phyloP scores from a whole-genome alignment of 1,284 basidiomycete genomes.

The Malassezia pachydermatis region DNA sequence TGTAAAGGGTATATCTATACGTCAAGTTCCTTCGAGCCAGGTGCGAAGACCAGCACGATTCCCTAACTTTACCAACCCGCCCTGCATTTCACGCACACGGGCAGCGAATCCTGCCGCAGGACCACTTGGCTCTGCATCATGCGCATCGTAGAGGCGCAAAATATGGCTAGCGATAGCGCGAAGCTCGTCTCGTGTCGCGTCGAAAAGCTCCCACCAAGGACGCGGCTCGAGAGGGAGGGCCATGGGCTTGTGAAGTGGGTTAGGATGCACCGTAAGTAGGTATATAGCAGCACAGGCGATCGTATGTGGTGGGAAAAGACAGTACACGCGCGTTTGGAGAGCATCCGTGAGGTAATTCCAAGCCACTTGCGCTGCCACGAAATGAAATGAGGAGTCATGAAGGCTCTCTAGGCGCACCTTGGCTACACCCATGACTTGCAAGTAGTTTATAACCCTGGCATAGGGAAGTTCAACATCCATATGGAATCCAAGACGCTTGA shows the following conservation, averaged over 20 bases:
- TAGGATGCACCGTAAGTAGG: slow-evolving; percentile 22
- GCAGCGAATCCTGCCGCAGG: not conserved
- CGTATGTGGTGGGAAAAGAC: slow-evolving; percentile 72
- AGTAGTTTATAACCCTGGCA: slow-evolving; percentile 86
- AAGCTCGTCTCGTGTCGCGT: slow-evolving; percentile 36
- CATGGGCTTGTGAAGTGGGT: slow-evolving; percentile 21
- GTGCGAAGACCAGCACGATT: slow-evolving; percentile 7
- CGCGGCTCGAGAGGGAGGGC: slow-evolving; percentile 42
- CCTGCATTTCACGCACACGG: not conserved
- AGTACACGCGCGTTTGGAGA: slow-evolving; percentile 80
- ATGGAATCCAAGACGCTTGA: slow-evolving; percentile 58
- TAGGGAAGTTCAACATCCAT: slow-evolving; percentile 72
- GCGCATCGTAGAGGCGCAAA: slow-evolving; percentile 28
- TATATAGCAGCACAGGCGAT: slow-evolving; percentile 62
- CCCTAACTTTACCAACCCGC: slow-evolving; percentile 4
- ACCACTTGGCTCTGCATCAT: not conserved
- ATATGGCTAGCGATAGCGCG: slow-evolving; percentile 27
- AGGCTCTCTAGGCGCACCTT: not conserved
- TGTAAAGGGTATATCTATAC: not conserved
- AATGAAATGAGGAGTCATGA: not conserved
- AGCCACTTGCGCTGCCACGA: slow-evolving; percentile 32
- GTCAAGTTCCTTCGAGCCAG: slow-evolving; percentile 7
- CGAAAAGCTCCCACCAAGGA: slow-evolving; percentile 50
- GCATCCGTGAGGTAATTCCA: slow-evolving; percentile 50
- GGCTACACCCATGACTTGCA: slow-evolving; percentile 70